These are phyloP conservation scores for Mortierella sp. DNA, from an alignment of 371 early-diverging fungal species.

Conservation along the genomic window DNA sequence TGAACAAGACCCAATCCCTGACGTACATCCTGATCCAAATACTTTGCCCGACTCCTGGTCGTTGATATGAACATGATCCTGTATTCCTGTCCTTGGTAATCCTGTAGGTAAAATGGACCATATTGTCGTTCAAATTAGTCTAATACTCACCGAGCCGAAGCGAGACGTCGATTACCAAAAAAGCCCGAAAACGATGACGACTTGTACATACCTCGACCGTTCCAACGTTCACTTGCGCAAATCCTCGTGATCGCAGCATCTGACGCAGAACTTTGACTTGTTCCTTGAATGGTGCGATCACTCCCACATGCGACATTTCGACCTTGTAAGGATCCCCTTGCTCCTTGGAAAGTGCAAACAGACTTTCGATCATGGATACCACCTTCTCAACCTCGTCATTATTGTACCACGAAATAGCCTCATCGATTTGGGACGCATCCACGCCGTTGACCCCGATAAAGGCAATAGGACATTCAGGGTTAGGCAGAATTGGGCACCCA, in stretches of 20 bases:
- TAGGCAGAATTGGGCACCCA: slow-evolving; percentile 46
- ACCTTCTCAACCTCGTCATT: slow-evolving; percentile 51
- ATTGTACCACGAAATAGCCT: slow-evolving; percentile 59
- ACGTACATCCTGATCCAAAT: slow-evolving; percentile 55
- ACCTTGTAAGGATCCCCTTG: slow-evolving; percentile 25
- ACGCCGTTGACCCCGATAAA: slow-evolving; percentile 57
- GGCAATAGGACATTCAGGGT: slow-evolving; percentile 57
- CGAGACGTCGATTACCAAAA: not conserved
- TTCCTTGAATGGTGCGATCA: slow-evolving; percentile 60
- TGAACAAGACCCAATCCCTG: slow-evolving; percentile 57
- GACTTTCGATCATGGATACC: slow-evolving; percentile 23
- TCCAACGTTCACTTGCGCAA: slow-evolving; percentile 53
- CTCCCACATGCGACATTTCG: slow-evolving; percentile 53
- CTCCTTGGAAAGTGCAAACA: slow-evolving; percentile 10
- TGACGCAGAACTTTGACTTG: slow-evolving; percentile 57
- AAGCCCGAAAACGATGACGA: not conserved
- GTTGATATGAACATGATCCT: slow-evolving; percentile 58
- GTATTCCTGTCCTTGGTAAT: slow-evolving; percentile 63
- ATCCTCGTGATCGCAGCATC: slow-evolving; percentile 41
- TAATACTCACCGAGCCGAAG: too few species aligned
- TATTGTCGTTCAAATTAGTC: too few species aligned
- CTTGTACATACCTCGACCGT: slow-evolving; percentile 43
- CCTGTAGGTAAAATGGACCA: slow-evolving; percentile 16
- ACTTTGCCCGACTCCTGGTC: slow-evolving; percentile 54
- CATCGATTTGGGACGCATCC: slow-evolving; percentile 47